These are phyloP conservation scores for Pestalotiopsis sp. DNA, from an alignment of 2,329 filamentous ascomycete genomes.

Conservation along the genomic window DNA sequence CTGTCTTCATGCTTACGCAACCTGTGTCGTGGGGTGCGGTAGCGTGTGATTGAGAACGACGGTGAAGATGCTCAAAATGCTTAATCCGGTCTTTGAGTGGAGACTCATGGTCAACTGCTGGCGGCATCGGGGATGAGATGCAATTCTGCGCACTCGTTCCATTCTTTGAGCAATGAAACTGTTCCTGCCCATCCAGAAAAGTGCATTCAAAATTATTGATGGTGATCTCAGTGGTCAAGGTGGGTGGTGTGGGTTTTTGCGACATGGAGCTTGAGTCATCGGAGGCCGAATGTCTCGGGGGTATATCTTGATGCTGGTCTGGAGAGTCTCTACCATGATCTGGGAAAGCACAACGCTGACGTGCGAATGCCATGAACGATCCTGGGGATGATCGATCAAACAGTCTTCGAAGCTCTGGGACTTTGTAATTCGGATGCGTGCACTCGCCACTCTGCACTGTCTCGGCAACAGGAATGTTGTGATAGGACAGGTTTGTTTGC, in stretches of 20 bases:
- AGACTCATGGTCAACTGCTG: conserved; percentile 21
- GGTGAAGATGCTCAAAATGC: conserved; percentile 30
- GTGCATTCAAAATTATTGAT: conserved; percentile 31
- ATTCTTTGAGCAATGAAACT: neutral
- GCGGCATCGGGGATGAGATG: neutral
- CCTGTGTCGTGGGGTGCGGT: conserved; percentile 1
- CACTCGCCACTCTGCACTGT: conserved; percentile 13
- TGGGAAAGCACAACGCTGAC: neutral
- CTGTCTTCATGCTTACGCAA: neutral
- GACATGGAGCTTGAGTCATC: neutral
- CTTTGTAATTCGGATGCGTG: conserved; percentile 23
- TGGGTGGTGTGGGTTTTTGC: conserved; percentile 22
- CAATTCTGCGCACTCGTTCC: no score
- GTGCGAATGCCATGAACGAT: conserved; percentile 17
- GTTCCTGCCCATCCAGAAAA: conserved; percentile 20
- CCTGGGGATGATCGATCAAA: conserved; percentile 31
- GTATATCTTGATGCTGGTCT: neutral
- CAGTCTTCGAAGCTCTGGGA: conserved; percentile 31
- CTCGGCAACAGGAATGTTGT: neutral
- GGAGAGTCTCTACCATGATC: neutral
- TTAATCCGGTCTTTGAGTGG: conserved; percentile 31
- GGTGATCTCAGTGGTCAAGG: conserved; percentile 31
- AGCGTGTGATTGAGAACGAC: conserved; percentile 17
- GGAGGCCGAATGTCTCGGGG: neutral
- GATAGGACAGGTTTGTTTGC: conserved; percentile 2